Base-by-base conservation (phyloP, 2,329 filamentous ascomycete species). In the Trichoderma afroharzianum region DNA sequence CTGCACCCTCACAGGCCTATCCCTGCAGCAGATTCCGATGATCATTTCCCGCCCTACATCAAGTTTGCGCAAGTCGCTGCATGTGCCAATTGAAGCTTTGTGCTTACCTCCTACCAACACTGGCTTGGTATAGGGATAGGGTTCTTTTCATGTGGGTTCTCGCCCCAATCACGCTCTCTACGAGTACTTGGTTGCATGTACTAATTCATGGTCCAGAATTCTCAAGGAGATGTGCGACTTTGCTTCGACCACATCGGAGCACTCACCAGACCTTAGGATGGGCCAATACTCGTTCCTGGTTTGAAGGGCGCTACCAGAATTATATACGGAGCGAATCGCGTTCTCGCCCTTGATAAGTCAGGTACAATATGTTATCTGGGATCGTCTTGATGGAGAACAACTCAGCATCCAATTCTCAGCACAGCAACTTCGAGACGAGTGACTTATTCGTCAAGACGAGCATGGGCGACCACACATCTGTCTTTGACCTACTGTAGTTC, bases 81-180 rank as follows among this genome's bases (percentile, higher is more conserved):
- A 43, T 87, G 86, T n/a, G 89, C 92, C 76, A 90, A 88, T 77
- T 88, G 89, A 53, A 91, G 89, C 1, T 92, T 94, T 79, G 91
- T 88, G 1, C 84, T 94, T 32, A 93, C 92, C 14, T 32, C 92
- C 14, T 32, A 93, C 92, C 14, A 85, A 87, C 21, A 87, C 89
- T 69, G 92, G 92, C 15, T 82, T 86, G 53, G 88, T 94, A 30
- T 94, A 92, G 77, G 92, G 91, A 72, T 94, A 92, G 91, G 92
- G 92, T 28, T 92, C 91, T 6, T 94, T 94, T 82, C 83, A 90
- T 75, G 87, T 88, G 83, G 79, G 85, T 81, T 36, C 11, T 50
- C n/a, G 3, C n/a, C 24, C 28, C 18, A 57, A 70, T 12, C 21
- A 36, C 36, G 28, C 30, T n/a, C n/a, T n/a, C n/a, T n/a, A n/a